A percentile compares a stretch with the other conserved stretches of the same genome.
phyloP scores from a whole-genome alignment of 2,329 filamentous ascomycete genomes.

The Ambrosiella beaveri region DNA sequence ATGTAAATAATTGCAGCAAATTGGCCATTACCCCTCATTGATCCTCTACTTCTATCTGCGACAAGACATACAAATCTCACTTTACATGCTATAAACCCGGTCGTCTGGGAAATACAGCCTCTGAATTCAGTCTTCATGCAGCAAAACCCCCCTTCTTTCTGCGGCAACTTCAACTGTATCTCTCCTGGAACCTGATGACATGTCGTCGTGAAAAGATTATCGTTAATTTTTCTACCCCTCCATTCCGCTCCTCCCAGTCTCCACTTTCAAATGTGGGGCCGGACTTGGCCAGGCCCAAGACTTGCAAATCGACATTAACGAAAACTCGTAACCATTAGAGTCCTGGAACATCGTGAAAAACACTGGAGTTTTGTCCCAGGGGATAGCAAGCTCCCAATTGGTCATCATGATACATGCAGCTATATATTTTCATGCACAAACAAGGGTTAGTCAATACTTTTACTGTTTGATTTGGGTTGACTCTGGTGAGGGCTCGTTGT shows the following conservation, averaged over 20 bases:
- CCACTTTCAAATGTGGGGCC: constrained; percentile 2
- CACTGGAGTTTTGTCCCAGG: not conserved
- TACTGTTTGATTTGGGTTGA: not conserved
- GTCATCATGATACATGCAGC: too few relatives aligned
- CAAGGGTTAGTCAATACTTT: too few relatives aligned
- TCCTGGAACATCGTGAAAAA: not conserved
- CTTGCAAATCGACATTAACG: not conserved
- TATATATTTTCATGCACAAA: too few relatives aligned
- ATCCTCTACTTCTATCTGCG: too few relatives aligned
- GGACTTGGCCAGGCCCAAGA: not conserved
- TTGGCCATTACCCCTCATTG: too few relatives aligned
- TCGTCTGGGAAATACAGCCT: too few relatives aligned
- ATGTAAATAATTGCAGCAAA: too few relatives aligned
- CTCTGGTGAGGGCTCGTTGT: not conserved
- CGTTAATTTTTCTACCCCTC: constrained; percentile 2
- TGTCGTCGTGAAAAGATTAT: not conserved
- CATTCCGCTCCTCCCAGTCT: not conserved
- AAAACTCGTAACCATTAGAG: not conserved
- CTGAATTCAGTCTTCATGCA: not conserved
- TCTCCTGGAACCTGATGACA: not conserved
- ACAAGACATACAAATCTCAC: too few relatives aligned
- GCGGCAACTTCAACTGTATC: not conserved
- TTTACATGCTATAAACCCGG: too few relatives aligned
- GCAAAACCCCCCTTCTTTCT: not conserved
- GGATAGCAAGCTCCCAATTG: not conserved